Conservation (phyloP, 768 basidiomycete genomes). For the Pleurotus eryngii region DNA sequence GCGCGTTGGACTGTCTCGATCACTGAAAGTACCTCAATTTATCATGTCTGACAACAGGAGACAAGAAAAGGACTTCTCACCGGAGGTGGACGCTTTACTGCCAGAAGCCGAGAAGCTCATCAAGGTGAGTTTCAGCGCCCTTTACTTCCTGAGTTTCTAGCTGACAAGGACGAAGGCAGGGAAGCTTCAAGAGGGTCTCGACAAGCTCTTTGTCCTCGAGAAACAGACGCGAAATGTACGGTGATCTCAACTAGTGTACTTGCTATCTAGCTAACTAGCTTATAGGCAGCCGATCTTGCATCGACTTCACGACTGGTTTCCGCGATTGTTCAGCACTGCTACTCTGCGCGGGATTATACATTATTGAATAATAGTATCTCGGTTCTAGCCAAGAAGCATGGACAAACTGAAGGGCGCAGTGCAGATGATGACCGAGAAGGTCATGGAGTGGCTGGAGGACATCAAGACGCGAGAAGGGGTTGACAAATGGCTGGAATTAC, state of each 20-base stretch:
- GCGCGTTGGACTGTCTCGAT: slow-evolving; percentile 38
- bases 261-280: slow-evolving; percentile 2
- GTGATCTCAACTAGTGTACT: slow-evolving; percentile 3
- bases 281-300: slow-evolving; percentile 83
- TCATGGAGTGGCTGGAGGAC: slow-evolving; percentile 78
- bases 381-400: slow-evolving; percentile 89
- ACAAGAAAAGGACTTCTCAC: slow-evolving; percentile 83
- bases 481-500: slow-evolving; percentile 80
- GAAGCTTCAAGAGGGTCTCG: slow-evolving; percentile 80
- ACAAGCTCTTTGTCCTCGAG: slow-evolving; percentile 85
- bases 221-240: slow-evolving; percentile 95
- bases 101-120: slow-evolving; percentile 64
- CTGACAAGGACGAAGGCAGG: slow-evolving; percentile 51
- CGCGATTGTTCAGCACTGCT: slow-evolving; percentile 67
- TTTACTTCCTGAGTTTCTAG: not conserved
- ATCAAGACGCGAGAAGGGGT: slow-evolving; percentile 65
- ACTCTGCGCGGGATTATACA: slow-evolving; percentile 65
- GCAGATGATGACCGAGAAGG: slow-evolving; percentile 87
- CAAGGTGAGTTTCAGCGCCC: slow-evolving; percentile 52
- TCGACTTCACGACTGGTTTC: slow-evolving; percentile 90
- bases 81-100: slow-evolving; percentile 75
- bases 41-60: slow-evolving; percentile 80
- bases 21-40: slow-evolving; percentile 34
- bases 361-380: slow-evolving; percentile 69
- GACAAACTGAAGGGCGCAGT: slow-evolving; percentile 92